Evolutionary conservation across 2,329 filamentous ascomycete genomes (phyloP), one percentile per base, ranked within the genome.

Genomic region (Fusarium sp.): DNA sequence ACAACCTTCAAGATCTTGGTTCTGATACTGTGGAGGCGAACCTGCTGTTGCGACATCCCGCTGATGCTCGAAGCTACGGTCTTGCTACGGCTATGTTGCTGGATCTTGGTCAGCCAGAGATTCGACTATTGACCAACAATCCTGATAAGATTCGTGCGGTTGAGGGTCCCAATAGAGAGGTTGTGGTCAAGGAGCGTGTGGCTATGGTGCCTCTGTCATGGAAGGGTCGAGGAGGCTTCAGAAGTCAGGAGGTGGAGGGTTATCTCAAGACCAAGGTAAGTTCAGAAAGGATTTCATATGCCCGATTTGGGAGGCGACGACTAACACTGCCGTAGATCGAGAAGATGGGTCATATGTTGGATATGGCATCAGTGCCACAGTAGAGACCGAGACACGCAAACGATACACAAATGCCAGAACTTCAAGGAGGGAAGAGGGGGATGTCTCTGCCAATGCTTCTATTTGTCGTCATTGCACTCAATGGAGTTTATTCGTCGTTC

Each of bases 21-120:
- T 94, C 92, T n/a, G 96, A 99, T 80, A 99, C 96, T 0, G 97
- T 98, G 36, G 94, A 99, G 81, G 96, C 96, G 3, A 99, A 99
- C 75, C 81, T 99, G 45, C 79, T 98, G 26, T 83, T 99, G 41
- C 85, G 96, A 44, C 96, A 99, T 79, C 96, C 96, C 0, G 96
- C 96, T 2, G 96, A 99, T 79, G 96, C 96, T 23, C 85, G 96
- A 55, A 97, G 93, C 73, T 99, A 99, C 76, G 96, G 96, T 2
- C 82, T 99, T n/a, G 96, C 96, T 3, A 99, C 96, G 2, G 94
- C 95, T 0, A 98, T 99, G 86, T 83, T 99, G 55, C 84, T 90
- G 64, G 96, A 99, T 80, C 82, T 99, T 31, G 94, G 93, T 0
- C 86, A 97, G 72, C 79, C 82, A 13, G 92, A 94, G 30, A 90